Base-by-base conservation (phyloP, 1,284 basidiomycete genomes). In the Lentinula novae-zelandiae region DNA sequence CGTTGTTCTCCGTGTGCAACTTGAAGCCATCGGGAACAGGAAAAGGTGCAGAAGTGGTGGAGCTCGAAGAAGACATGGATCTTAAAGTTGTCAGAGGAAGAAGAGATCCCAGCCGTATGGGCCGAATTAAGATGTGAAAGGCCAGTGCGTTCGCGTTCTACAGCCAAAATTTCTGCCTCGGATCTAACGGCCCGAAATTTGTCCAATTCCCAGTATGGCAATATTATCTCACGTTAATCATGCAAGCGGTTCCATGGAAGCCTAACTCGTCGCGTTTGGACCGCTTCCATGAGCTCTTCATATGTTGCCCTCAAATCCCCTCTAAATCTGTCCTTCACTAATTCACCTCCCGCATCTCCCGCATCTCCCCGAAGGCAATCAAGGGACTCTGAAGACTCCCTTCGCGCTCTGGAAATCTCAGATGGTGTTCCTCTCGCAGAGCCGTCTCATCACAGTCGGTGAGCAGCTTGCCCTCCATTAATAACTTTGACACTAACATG, bases 1-100 rank as follows among this genome's bases (percentile, higher is more conserved):
- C 87, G 1, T 84, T 89, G 68, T 92, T 92, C 78, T 97, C 95
- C 8, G 87, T 90, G 75, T 95, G 91, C 53, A 95, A 79, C 7
- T 81, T 84, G 74, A 87, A 91, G 31, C 90, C 90, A 63, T 87
- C 83, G 0, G 93, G 93, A 55, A 93, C 77, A 57, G 72, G 65
- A 42, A 76, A 70, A 38, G 55, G 5, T 3, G 49, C n/a, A 5
- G 56, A 4, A 7, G 57, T 20, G 2, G 53, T 39, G 10, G 54
- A 44, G 34, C 52, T 40, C 38, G 22, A 42, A 52, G 50, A 57
- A 39, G 57, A 54, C 57, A 58, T 44, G 38, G 40, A 17, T 42
- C 49, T 33, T 6, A 31, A 36, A 53, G 20, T 8, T 34, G 49
- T 33, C 9, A 12, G 17, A 22, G 6, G 44, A 22, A 46, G 17